Percentiles rank a stretch among this genome's conserved stretches.
Evolutionary conservation across 495 filamentous ascomycete genomes (phyloP).

Genomic region (Neurospora sp.): DNA sequence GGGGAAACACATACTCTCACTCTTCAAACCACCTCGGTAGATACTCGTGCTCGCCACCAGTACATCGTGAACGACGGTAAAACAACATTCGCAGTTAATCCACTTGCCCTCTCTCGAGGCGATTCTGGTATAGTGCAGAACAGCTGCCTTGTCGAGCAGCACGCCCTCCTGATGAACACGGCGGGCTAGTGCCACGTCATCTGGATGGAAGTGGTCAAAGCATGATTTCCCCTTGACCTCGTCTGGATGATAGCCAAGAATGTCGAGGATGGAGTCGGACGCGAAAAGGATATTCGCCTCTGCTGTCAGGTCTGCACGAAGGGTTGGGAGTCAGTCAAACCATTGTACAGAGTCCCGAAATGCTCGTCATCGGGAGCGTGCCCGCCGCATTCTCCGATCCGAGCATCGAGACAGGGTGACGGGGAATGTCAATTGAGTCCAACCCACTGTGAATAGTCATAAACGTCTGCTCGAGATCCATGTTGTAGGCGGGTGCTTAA

Average conservation of each 20-base stretch:
- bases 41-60: slow-evolving; percentile 78
- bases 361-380: neutral
- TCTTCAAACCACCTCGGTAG: slow-evolving; percentile 58
- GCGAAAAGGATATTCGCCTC: slow-evolving; percentile 78
- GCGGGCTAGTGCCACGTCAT: slow-evolving; percentile 68
- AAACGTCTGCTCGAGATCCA: slow-evolving; percentile 73
- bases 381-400: neutral
- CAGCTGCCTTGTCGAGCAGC: slow-evolving; percentile 73
- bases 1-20: slow-evolving; percentile 53
- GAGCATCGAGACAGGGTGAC: slow-evolving; percentile 4
- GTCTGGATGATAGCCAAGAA: slow-evolving; percentile 67
- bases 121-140: slow-evolving; percentile 69
- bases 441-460: slow-evolving; percentile 83
- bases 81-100: slow-evolving; percentile 81
- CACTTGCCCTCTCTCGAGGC: slow-evolving; percentile 58
- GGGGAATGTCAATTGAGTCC: slow-evolving; percentile 5
- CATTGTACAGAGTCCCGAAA: neutral
- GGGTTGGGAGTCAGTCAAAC: slow-evolving; percentile 2
- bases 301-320: slow-evolving; percentile 51
- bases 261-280: slow-evolving; percentile 73
- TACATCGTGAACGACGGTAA: slow-evolving; percentile 80
- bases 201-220: slow-evolving; percentile 81
- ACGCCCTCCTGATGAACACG: slow-evolving; percentile 64
- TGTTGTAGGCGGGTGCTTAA: slow-evolving; percentile 29
- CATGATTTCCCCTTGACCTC: slow-evolving; percentile 69